A percentile compares a stretch with the other conserved stretches of the same genome.
These are phyloP conservation scores for Pyrenophora seminiperda DNA, from an alignment of 2,329 filamentous ascomycete species.

Conservation along the genomic window DNA sequence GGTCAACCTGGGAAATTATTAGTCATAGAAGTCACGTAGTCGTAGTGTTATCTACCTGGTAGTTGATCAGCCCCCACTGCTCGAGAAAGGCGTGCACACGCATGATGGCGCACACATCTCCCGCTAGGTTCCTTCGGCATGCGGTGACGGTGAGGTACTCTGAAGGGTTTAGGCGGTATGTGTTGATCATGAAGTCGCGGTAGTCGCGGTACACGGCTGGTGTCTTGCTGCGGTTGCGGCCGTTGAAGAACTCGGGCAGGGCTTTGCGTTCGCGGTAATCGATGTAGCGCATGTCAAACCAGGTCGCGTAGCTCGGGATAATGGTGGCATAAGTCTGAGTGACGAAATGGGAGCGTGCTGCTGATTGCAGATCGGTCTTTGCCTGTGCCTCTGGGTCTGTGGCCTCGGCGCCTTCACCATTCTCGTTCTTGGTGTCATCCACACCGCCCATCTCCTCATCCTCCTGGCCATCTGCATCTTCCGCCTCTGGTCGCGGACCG, in stretches of 20 bases:
- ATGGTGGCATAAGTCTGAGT: slow-evolving; percentile 95
- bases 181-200: slow-evolving; percentile 99
- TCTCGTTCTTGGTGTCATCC: slow-evolving; percentile 48
- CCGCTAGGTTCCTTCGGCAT: slow-evolving; percentile 90
- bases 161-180: slow-evolving; percentile 91
- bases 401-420: slow-evolving; percentile 35
- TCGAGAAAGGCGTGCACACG: slow-evolving; percentile 96
- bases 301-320: slow-evolving; percentile 94
- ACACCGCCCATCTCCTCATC: slow-evolving; percentile 70
- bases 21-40: not conserved
- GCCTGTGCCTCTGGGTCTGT: slow-evolving; percentile 62
- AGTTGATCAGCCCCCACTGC: slow-evolving; percentile 99
- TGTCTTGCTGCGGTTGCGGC: slow-evolving; percentile 96
- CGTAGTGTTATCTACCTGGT: slow-evolving; percentile 70
- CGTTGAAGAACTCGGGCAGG: slow-evolving; percentile 98
- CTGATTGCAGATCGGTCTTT: slow-evolving; percentile 81
- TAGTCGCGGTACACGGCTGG: slow-evolving; percentile 98
- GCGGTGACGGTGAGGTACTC: slow-evolving; percentile 98
- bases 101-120: slow-evolving; percentile 99
- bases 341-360: slow-evolving; percentile 88
- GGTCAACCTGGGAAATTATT: slow-evolving; percentile 74
- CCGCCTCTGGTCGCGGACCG: slow-evolving; percentile 62
- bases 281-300: slow-evolving; percentile 97
- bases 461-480: slow-evolving; percentile 63
- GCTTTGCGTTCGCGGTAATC: slow-evolving; percentile 93